These are phyloP conservation scores for Parsonsia alboflavescens DNA, from an alignment of 257 asterid species.

Conservation along the genomic window DNA sequence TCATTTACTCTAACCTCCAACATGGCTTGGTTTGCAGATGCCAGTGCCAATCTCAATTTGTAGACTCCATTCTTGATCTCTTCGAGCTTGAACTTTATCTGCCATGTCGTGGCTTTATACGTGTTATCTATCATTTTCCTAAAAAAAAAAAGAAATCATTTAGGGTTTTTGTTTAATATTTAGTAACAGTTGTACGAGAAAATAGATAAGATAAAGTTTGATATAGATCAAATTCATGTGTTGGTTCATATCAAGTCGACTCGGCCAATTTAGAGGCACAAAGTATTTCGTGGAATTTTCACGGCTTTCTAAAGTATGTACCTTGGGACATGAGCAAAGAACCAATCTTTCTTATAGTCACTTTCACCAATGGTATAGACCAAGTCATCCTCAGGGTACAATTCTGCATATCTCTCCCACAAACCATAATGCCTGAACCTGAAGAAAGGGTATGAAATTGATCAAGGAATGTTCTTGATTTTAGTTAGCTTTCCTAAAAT, in stretches of 20 bases:
- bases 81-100: constrained; percentile 13
- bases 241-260: too few relatives aligned
- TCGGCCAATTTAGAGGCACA: too few relatives aligned
- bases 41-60: constrained; percentile 15
- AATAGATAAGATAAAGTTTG: too few relatives aligned
- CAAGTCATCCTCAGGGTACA: constrained; percentile 25
- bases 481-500: neutral
- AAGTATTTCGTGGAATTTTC: too few relatives aligned
- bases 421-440: constrained; percentile 40
- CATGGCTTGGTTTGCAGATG: constrained; percentile 14
- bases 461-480: neutral
- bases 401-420: constrained; percentile 33
- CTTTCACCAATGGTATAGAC: constrained; percentile 23
- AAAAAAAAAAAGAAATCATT: too few relatives aligned
- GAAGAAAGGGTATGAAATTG: neutral
- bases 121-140: constrained; percentile 11
- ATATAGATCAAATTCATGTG: too few relatives aligned
- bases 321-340: constrained; percentile 31
- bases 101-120: constrained; percentile 15
- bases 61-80: neutral
- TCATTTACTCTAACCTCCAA: constrained; percentile 12
- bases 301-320: neutral
- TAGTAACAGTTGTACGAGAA: too few relatives aligned
- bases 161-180: too few relatives aligned
- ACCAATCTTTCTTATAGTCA: constrained; percentile 29